Evolutionary conservation across 2,329 filamentous ascomycete genomes (phyloP), one percentile per base, ranked within the genome.

Genomic region (Xylaria sp.): DNA sequence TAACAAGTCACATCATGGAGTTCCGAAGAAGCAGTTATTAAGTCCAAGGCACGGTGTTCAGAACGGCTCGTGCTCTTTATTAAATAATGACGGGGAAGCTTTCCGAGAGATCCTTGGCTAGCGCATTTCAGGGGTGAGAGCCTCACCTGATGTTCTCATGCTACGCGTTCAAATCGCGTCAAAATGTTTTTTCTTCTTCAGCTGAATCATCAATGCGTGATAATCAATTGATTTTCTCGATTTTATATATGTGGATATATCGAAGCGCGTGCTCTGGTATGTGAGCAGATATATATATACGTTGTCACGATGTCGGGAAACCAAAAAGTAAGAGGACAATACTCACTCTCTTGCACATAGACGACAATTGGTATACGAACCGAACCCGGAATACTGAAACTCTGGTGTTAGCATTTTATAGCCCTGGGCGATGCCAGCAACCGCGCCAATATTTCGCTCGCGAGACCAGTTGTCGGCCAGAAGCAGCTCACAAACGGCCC

Each of bases 371-470:
- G 27, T 15, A 42, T n/a, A 20, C 31, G 29, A 51, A 49, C 45
- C 31, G 29, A 51, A 49, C 45, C n/a, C 6, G 5, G 22, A 29
- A 45, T 51, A 49, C 44, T 57, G 25, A 64, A 29, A 42, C 3
- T 11, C n/a, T 20, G 5, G 17, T 36, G 17, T 20, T 39, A 61
- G 63, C 44, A 47, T 13, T 45, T 25, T 6, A 31, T 31, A 27
- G 39, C 50, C 15, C 44, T 63, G 15, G 29, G 38, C 25, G 63
- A 63, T 55, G 58, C 62, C 33, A 65, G 11, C 33, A 56, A 51
- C 22, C 59, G 66, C 55, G 55, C 50, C 31, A 66, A 66, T 51
- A 7, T 47, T 25, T 57, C 49, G 15, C 44, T 47, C 7, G 42
- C 33, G 25, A 49, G 29, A 33, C 49, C 49, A 11, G 36, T 33